Base-by-base conservation (phyloP, 306 rosid genomes). In the Citrullus amarus region DNA sequence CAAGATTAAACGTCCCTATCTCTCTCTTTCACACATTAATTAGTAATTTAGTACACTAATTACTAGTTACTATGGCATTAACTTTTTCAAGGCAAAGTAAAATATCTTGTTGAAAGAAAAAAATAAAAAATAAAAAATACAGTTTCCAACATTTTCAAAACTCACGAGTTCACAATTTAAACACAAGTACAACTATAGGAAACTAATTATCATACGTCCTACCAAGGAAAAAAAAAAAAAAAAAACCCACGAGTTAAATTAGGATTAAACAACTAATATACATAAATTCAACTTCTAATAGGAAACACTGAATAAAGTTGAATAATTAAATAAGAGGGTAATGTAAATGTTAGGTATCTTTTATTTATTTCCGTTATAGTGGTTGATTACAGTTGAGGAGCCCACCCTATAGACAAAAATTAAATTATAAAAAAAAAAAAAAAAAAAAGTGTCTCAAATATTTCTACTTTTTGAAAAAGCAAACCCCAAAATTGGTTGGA, bases 301-400 rank as follows among this genome's bases (percentile, higher is more conserved):
- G 18, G 12, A 36, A 43, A 5, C 20, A 55, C 14, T 56, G 2
- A 9, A 22, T 14, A 67, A 32, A 32, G 36, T 1, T 16, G 20
- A 39, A 13, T 30, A 20, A 62, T 32, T 38, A 71, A 62, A 43
- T 34, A 57, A 38, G 71, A 61, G 20, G 58, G 75, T 51, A 51
- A 72, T 16, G 15, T 55, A 48, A 30, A 55, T 58, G 75, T 16
- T 56, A 34, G 28, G 36, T 77, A 51, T 77, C 73, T 34, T 68
- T 34, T 57, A 28, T 69, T 79, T 70, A n/a, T 75, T 78, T 79
- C 91, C n/a, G 93, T 91, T 91, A 88, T 85, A 85, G 90, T 83
- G 87, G 95, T 88, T 91, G 84, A 17, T 85, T 85, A 85, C 90
- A 67, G 92, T 91, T 93, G 86, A 84, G 84, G 84, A 81, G 62